Base-by-base conservation (phyloP, 495 filamentous ascomycete genomes). In the Penicillium daleae region DNA sequence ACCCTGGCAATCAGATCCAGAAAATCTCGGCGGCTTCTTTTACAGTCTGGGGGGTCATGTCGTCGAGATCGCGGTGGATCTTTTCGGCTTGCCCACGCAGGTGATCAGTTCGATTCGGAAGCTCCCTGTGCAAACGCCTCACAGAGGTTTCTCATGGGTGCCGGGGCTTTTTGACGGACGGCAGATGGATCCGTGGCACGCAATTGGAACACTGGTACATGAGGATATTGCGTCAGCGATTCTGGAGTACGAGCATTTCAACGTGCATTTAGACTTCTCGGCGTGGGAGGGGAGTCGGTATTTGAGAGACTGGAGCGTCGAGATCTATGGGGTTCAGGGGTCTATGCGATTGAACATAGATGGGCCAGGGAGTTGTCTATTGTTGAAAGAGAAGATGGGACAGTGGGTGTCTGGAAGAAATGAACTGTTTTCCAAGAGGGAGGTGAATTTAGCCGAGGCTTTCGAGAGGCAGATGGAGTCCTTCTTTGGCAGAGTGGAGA, bases 101-200 rank as follows among this genome's bases (percentile, higher is more conserved):
- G 60, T 66, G 4, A 60, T 66, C 4, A 54, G 54, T 21, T 66
- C 64, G 42, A 66, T 66, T 27, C 59, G 64, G 10, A 66, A 66
- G n/a, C 44, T 66, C 17, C 64, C 64, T 13, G 42, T 22, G 22
- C 17, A 37, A 12, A 1, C 21, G 5, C 48, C 48, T 29, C 48
- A 50, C n/a, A 6, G 6, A 5, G 48, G 19, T 13, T 24, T 26
- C 24, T 24, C 21, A 1, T 50, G 48, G 48, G 9, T 50, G 3
- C 48, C 48, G 5, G 22, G 22, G 1, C 19, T 50, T 10, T 50
- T 59, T 3, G 19, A 22, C 4, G 29, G 15, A 6, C 22, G 29
- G 6, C 29, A 35, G 10, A 4, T 50, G 4, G 50, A 37, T 26
- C 42, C 42, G 2, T 9, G 21, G 44, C 19, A 50, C 6, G 60